Evolutionary conservation across 139 green algal species (phyloP), one percentile per base, ranked within the genome.

Genomic region (Tetradesmus lagerheimii): DNA sequence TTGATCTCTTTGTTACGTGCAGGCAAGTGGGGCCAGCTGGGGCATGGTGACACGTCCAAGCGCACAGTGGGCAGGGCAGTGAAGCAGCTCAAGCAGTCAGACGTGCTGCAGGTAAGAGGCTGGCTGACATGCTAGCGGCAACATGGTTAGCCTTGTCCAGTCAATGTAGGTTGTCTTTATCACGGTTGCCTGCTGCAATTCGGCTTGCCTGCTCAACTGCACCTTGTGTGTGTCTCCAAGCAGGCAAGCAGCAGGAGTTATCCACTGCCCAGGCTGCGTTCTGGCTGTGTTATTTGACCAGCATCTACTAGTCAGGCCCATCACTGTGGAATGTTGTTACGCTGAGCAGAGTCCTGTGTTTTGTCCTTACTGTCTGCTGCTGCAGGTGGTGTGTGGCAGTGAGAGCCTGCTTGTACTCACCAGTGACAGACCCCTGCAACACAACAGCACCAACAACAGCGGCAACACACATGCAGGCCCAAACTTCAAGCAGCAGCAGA

Each of bases 41-140:
- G 85, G 25, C 85, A 89, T 80, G 85, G 85, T 8, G 85, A 89
- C 45, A 89, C 85, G 8, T 57, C 43, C 6, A 89, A 89, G 71
- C 43, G 71, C 31, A 89, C 71, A 34, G 85, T 89, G 11, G 85
- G 85, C 71, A 38, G 85, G 34, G n/a, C 18, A 20, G 85, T 89
- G 5, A 89, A 89, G 31, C 67, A 83, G 71, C 43, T 89, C 20
- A 89, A 74, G 47, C 85, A 89, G 15, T 37, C 64, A 9, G 18
- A 50, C 27, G 85, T 89, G 2, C 39, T 84, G 78, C 78, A 84
- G 78, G 78, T 41, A 84, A 34, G 78, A 66, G 78, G 0, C 4
- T 11, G 11, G 9, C 14, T 37, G 2, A 37, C 16, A 8, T 80
- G 31, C 71, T 18, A n/a, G n/a, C n/a, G n/a, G n/a, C n/a, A n/a